Conservation (phyloP, 371 early-diverging fungal genomes). For the Blyttiomyces sp. region DNA sequence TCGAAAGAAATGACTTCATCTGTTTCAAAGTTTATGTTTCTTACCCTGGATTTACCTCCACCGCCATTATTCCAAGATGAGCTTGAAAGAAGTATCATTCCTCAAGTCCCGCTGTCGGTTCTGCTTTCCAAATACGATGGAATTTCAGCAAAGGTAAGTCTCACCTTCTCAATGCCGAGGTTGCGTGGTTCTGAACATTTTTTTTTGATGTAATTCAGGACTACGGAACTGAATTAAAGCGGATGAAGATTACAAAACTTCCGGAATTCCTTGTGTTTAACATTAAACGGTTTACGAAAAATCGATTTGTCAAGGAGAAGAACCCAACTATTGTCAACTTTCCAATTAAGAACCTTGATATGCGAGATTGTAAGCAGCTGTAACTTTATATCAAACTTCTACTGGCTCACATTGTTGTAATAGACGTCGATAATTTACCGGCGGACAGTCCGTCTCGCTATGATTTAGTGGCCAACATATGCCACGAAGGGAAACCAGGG, state of each 20-base stretch:
- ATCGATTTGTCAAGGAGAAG: constrained; percentile 83
- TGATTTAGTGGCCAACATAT: constrained; percentile 88
- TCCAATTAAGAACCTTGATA: constrained; percentile 79
- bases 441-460: too few species aligned
- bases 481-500: constrained; percentile 72
- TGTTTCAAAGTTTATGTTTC: constrained; percentile 85
- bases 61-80: constrained; percentile 91
- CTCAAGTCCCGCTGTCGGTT: constrained; percentile 77
- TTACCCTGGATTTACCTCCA: constrained; percentile 90
- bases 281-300: constrained; percentile 88
- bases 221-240: constrained; percentile 53
- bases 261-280: constrained; percentile 89
- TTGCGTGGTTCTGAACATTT: background rate
- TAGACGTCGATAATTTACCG: too few species aligned
- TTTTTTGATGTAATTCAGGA: background rate
- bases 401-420: too few species aligned
- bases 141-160: constrained; percentile 56
- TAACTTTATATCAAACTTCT: background rate
- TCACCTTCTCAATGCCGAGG: background rate
- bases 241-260: constrained; percentile 69
- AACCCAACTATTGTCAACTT: constrained; percentile 98
- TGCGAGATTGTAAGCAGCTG: constrained; percentile 58
- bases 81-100: constrained; percentile 83
- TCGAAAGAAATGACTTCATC: too few species aligned
- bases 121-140: constrained; percentile 90